Evolutionary conservation across 202 grass and related monocot genomes (phyloP), one percentile per base, ranked within the genome.

Genomic region (Zizania palustris): DNA sequence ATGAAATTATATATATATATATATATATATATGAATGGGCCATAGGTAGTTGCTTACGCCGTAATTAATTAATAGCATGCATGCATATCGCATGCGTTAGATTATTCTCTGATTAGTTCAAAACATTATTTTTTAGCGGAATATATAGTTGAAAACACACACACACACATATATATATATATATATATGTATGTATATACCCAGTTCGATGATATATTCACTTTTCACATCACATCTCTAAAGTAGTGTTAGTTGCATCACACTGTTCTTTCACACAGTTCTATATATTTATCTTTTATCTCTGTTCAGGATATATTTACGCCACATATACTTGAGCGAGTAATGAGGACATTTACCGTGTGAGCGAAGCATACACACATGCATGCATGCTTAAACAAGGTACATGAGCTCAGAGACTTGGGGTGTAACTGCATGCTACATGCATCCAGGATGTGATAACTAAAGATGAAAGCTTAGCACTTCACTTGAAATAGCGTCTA

Each of bases 401-500:
- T 20, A 11, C 50, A 53, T 53, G 50, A 54, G 50, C 5, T 54
- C 18, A n/a, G n/a, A n/a, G n/a, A 2, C 46, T 62, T 28, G 64
- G n/a, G n/a, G n/a, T 28, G 45, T 50, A 65, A n/a, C 66, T 34
- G 15, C 50, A 67, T 74, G 35, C 35, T 21, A 8, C 35, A 45
- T 28, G 28, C 28, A 28, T 28, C 15, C 6, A 54, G 54, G 49
- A 34, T 38, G 43, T 40, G 51, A 66, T 7, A 45, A 69, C 9
- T 35, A 39, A 59, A 1, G 28, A 28, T 28, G 28, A 10, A 55
- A 55, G 51, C 51, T 55, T 55, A 19, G 16, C 16, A 72, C 53
- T 57, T 7, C 48, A 70, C 60, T 45, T 71, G 61, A 73, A 79
- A 67, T 66, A 51, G 42, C 49, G 20, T 66, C 61, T 49, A 43